These are phyloP conservation scores for Ganoderma boninense DNA, from an alignment of 1,284 basidiomycete species.

Conservation along the genomic window DNA sequence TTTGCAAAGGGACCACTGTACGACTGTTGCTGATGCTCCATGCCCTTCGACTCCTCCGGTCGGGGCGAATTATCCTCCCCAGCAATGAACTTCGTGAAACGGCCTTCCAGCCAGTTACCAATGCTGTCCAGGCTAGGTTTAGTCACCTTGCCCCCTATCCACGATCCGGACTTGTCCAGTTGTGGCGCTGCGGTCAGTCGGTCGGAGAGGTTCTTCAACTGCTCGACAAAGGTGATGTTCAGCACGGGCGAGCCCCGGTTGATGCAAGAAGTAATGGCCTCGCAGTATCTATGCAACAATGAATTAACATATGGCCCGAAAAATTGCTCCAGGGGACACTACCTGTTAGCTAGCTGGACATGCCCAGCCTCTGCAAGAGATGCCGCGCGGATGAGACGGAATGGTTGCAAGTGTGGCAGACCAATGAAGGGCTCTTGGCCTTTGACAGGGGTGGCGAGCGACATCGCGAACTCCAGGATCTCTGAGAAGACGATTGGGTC, in stretches of 20 bases:
- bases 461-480: constrained; percentile 91
- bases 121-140: constrained; percentile 94
- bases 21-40: constrained; percentile 49
- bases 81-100: constrained; percentile 95
- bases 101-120: constrained; percentile 93
- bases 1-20: constrained; percentile 91
- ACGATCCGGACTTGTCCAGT: constrained; percentile 76
- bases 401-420: constrained; percentile 89
- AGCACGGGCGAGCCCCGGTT: constrained; percentile 74
- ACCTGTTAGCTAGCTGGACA: constrained; percentile 78
- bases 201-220: constrained; percentile 85
- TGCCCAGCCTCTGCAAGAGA: constrained; percentile 85
- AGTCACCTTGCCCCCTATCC: constrained; percentile 84
- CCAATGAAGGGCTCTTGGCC: constrained; percentile 89
- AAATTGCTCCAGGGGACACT: constrained; percentile 28
- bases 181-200: constrained; percentile 83
- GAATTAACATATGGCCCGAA: not conserved
- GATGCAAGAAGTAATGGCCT: constrained; percentile 83
- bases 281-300: constrained; percentile 82
- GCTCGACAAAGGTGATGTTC: constrained; percentile 72
- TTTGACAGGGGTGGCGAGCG: constrained; percentile 76
- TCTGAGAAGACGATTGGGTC: constrained; percentile 92
- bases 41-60: constrained; percentile 48
- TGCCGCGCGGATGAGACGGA: constrained; percentile 84
- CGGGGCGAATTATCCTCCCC: constrained; percentile 76